Evolutionary conservation across 805 yeast species (phyloP), one percentile per base, ranked within the genome.

Genomic region (Saccharomycopsis amapae): DNA sequence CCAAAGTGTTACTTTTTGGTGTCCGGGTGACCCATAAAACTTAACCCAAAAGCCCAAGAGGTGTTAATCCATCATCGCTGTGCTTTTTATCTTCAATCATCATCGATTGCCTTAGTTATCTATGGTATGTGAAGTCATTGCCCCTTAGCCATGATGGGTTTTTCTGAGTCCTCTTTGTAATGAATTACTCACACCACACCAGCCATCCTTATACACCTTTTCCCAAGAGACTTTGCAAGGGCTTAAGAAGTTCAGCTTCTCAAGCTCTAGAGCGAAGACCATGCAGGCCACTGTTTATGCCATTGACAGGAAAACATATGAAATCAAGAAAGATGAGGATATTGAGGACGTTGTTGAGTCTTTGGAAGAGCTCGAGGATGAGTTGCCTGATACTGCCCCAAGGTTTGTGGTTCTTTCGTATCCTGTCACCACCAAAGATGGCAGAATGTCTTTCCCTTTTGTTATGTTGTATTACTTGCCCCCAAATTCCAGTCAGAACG

Each of bases 401-500:
- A 66, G 96, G 49, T 88, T 71, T 58, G 66, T 88, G 5, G 69
- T 87, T 4, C 62, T 87, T 47, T 85, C 94, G 10, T 81, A 86
- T 56, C 96, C 96, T 5, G 63, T 79, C 56, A 75, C 74, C 20
- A 62, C 74, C 6, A 60, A 66, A 26, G 96, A 88, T 56, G 95
- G 95, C 0, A 70, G 94, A 45, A 71, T 75, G 56, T 73, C 78
- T 39, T 71, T 76, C 7, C 96, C 96, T 2, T 71, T 83, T 51
- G 85, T 88, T 1, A 62, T 89, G 59, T 55, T 89, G n/a, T 89
- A 87, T 62, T 89, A 89, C 80, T 74, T 85, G 50, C 97, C 97
- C 3, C 81, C 81, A 22, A 86, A 95, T 0, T 72, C 86, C n/a
- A 81, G 85, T 15, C 90, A 82, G 59, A 85, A 83, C 45, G 69